Percentiles rank a stretch among this genome's conserved stretches.
Conservation (phyloP, 148 eudicot genomes). For the Heliosperma pusillum region DNA sequence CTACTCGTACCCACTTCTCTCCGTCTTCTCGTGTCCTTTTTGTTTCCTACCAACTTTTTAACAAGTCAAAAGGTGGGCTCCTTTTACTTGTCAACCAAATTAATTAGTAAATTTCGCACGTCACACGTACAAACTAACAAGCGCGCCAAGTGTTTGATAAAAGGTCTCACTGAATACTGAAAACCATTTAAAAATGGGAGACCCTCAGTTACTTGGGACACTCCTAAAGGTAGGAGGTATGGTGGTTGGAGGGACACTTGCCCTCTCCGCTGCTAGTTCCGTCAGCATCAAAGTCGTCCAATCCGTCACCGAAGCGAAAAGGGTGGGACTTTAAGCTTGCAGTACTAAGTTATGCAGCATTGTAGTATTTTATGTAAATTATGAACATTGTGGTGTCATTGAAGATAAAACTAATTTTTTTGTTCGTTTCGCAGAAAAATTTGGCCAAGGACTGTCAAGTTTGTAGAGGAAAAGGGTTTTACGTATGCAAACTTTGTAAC, state of each 20-base stretch:
- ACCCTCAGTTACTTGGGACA: constrained; percentile 26
- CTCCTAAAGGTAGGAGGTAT: constrained; percentile 30
- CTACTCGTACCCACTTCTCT: too few relatives aligned
- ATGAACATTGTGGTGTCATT: not conserved
- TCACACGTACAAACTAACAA: not conserved
- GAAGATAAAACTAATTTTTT: not conserved
- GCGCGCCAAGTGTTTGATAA: constrained; percentile 36
- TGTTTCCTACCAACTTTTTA: too few relatives aligned
- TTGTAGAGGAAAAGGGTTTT: constrained; percentile 62
- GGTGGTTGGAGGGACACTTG: constrained; percentile 32
- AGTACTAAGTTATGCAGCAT: too few relatives aligned
- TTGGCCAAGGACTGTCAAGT: constrained; percentile 37
- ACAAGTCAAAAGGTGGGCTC: too few relatives aligned
- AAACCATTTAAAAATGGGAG: constrained; percentile 15
- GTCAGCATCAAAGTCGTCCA: constrained; percentile 31
- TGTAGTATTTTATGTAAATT: too few relatives aligned
- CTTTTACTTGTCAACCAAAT: too few relatives aligned
- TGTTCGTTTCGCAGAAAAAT: constrained; percentile 30
- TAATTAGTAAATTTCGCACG: too few relatives aligned
- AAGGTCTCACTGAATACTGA: constrained; percentile 21
- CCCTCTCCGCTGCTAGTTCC: constrained; percentile 34
- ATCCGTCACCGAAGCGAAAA: constrained; percentile 27
- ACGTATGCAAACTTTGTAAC: constrained; percentile 62
- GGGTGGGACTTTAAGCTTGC: constrained; percentile 20
- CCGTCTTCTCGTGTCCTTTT: too few relatives aligned